Conservation (phyloP, 2,329 filamentous ascomycete genomes). For the Malbranchea cinnamomea region DNA sequence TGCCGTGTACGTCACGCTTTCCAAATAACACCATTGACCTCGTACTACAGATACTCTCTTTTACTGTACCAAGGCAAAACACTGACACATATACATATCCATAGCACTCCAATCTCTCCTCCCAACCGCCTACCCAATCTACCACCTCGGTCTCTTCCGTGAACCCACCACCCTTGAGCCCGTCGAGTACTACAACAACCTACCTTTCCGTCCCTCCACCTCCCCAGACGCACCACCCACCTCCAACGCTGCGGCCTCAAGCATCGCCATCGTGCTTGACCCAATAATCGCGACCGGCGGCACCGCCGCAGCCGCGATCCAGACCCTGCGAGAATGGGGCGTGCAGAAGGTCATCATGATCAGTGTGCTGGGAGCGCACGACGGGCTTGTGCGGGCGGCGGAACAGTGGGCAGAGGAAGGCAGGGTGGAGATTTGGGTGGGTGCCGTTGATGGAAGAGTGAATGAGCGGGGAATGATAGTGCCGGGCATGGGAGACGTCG, state of each 20-base stretch:
- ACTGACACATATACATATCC: background rate
- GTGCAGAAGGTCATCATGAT: slow-evolving; percentile 67
- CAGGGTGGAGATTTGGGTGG: slow-evolving; percentile 56
- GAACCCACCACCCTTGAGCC: slow-evolving; percentile 75
- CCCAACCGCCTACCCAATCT: slow-evolving; percentile 62
- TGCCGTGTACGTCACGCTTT: slow-evolving; percentile 47
- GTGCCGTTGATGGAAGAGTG: slow-evolving; percentile 57
- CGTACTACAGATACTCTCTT: background rate
- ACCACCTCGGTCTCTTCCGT: slow-evolving; percentile 90
- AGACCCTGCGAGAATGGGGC: slow-evolving; percentile 81
- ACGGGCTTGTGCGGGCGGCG: slow-evolving; percentile 58
- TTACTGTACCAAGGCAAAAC: slow-evolving; percentile 1
- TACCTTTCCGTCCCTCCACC: slow-evolving; percentile 45
- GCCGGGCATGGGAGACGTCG: slow-evolving; percentile 79
- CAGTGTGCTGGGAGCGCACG: slow-evolving; percentile 55
- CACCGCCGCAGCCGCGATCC: slow-evolving; percentile 77
- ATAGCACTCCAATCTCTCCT: slow-evolving; percentile 68
- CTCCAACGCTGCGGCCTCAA: slow-evolving; percentile 30
- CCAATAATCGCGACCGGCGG: slow-evolving; percentile 89
- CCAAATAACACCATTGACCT: background rate
- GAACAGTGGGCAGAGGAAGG: slow-evolving; percentile 53
- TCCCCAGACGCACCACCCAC: slow-evolving; percentile 10
- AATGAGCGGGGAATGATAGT: slow-evolving; percentile 78
- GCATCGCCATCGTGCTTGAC: slow-evolving; percentile 72
- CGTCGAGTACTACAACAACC: slow-evolving; percentile 96